Percentiles rank a stretch among this genome's conserved stretches.
phyloP scores from a whole-genome alignment of 2,329 filamentous ascomycete species.

The Ophiosphaerella narmari region DNA sequence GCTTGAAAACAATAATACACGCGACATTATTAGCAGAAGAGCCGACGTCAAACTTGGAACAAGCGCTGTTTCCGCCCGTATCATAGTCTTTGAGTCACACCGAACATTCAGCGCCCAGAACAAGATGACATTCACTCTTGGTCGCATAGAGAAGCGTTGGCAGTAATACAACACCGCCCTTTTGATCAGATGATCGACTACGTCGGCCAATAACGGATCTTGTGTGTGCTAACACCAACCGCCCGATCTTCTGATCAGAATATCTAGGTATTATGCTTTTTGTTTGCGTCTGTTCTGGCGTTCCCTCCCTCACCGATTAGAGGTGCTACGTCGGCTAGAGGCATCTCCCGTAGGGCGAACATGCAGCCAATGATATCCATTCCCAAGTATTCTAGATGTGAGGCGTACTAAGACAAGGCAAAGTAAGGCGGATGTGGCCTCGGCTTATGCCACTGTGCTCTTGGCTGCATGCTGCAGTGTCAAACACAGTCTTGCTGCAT shows the following conservation, averaged over 20 bases:
- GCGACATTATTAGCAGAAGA: too few species aligned
- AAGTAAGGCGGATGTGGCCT: background rate
- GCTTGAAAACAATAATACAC: too few species aligned
- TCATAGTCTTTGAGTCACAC: too few species aligned
- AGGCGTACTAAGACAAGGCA: slow-evolving; percentile 2
- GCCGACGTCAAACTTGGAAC: too few species aligned
- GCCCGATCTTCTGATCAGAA: background rate
- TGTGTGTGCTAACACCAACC: background rate
- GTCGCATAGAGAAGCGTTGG: too few species aligned
- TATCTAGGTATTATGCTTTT: slow-evolving; percentile 5
- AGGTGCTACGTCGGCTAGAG: slow-evolving; percentile 18
- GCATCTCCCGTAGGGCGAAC: slow-evolving; percentile 16
- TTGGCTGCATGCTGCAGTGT: slow-evolving; percentile 5
- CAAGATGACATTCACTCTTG: too few species aligned
- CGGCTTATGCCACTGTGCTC: slow-evolving; percentile 1
- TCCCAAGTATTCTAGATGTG: background rate
- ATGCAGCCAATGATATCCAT: background rate
- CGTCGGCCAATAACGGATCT: slow-evolving; percentile 2
- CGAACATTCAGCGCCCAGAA: too few species aligned
- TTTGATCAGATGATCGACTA: too few species aligned
- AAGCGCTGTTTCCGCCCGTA: too few species aligned
- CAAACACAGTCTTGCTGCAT: slow-evolving; percentile 1
- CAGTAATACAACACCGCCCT: too few species aligned
- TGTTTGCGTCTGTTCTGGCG: slow-evolving; percentile 7
- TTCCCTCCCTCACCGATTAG: slow-evolving; percentile 14